Evolutionary conservation across 768 basidiomycete genomes (phyloP), one percentile per base, ranked within the genome.

Genomic region (Hydnum rufescens): DNA sequence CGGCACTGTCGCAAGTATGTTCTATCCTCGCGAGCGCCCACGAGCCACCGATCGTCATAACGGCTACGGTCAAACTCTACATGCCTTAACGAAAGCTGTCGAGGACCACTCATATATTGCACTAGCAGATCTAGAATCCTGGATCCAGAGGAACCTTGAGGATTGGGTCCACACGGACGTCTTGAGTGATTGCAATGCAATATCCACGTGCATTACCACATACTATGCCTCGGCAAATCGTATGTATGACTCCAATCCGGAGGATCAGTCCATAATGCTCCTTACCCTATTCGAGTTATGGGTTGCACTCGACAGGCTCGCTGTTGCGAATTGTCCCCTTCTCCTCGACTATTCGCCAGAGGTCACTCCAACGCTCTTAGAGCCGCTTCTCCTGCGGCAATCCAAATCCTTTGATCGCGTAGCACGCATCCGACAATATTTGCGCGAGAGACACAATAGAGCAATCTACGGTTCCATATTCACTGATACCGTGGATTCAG

Each of bases 201-300:
- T 47, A 1, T 0, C 29, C 25, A 39, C 8, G 16, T 32, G 8
- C 49, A 42, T 42, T 8, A 25, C 8, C 1, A 32, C 18, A 32
- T 51, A 51, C 2, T 8, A 16, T n/a, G 2, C 8, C 16, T 13
- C 8, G 8, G 49, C 49, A 8, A n/a, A n/a, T 16, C 32, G n/a
- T 16, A 1, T 25, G 25, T 52, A 52, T 2, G 1, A 28, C 1
- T 49, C 47, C 2, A 54, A 58, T 31, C 42, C 58, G n/a, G 60
- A 57, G 46, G 32, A 56, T n/a, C 42, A 57, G 3, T 66, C 65
- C 6, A 51, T 68, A 2, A 70, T 75, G 66, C 55, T 75, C 39
- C 58, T 76, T 46, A 69, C 69, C 3, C 54, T 68, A 29, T 58
- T 74, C 25, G 68, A 73, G 30, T 63, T 75, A 18, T 75, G 74